Evolutionary conservation across 169 alveolate species (phyloP).

Genomic region (Cryptosporidium canis): DNA sequence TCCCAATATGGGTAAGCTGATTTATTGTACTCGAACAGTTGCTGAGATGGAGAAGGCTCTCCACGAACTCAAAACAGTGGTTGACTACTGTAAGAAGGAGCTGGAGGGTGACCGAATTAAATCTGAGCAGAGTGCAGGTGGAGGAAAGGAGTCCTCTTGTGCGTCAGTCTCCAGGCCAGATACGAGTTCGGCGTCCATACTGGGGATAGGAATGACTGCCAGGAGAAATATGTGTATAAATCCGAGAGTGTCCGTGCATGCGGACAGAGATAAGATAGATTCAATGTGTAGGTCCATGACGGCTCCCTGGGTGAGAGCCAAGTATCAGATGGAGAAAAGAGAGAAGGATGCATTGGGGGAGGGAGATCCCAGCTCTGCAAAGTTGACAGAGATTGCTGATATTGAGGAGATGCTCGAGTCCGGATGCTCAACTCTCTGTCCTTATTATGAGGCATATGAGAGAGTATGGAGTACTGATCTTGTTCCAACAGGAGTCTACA

Average conservation of each 20-base stretch:
- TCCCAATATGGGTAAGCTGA: constrained; percentile 87
- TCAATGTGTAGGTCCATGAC: constrained; percentile 80
- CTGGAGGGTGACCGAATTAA: constrained; percentile 77
- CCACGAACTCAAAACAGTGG: constrained; percentile 90
- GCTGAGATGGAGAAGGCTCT: constrained; percentile 99
- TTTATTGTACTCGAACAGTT: constrained; percentile 94
- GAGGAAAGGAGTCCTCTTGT: not conserved
- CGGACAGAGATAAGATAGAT: constrained; percentile 92
- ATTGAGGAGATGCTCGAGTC: constrained; percentile 68
- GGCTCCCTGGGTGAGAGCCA: constrained; percentile 87
- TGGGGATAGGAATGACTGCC: constrained; percentile 90
- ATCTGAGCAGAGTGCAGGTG: not conserved
- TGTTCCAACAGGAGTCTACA: constrained; percentile 90
- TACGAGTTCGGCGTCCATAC: constrained; percentile 45
- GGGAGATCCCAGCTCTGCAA: constrained; percentile 14
- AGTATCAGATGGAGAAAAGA: constrained; percentile 10
- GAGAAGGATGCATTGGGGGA: not conserved
- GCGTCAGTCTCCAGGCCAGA: not conserved
- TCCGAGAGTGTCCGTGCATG: constrained; percentile 86
- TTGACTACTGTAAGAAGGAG: constrained; percentile 82
- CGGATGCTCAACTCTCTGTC: constrained; percentile 73
- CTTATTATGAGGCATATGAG: constrained; percentile 85
- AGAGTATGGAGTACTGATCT: constrained; percentile 80
- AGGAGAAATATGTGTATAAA: constrained; percentile 93
- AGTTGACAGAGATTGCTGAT: constrained; percentile 23